Percentiles rank a stretch among this genome's conserved stretches.
phyloP scores from a whole-genome alignment of 176 grass and related monocot genomes.

The Urochloa ruziziensis region DNA sequence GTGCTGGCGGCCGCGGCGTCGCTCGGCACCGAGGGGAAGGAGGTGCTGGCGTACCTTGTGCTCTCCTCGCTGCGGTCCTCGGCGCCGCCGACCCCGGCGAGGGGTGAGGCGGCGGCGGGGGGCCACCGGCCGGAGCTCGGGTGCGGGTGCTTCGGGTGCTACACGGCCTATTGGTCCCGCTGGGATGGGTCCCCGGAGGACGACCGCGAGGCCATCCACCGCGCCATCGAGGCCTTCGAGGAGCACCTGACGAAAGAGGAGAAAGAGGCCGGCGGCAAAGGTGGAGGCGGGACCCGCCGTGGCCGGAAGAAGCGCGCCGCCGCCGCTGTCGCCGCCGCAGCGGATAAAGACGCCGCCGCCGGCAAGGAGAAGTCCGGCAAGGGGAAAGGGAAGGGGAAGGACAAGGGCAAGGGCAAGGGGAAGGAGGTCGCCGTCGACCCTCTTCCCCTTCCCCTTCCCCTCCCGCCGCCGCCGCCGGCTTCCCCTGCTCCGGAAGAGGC shows the following conservation, averaged over 20 bases:
- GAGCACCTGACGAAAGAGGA: conserved; percentile 62
- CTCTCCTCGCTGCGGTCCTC: conserved; percentile 56
- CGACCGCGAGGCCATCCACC: conserved; percentile 57
- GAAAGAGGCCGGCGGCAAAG: background rate
- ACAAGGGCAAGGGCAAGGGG: background rate
- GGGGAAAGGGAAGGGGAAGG: background rate
- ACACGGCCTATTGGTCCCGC: conserved; percentile 76
- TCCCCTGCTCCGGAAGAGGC: background rate
- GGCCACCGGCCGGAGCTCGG: conserved; percentile 50
- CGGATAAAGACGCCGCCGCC: background rate
- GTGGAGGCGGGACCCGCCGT: background rate
- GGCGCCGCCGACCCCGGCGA: conserved; percentile 16
- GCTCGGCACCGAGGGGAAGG: conserved; percentile 55
- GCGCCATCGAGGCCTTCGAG: conserved; percentile 75
- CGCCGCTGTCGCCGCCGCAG: background rate
- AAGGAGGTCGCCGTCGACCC: conserved; percentile 25
- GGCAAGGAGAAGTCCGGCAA: background rate
- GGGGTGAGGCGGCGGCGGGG: background rate
- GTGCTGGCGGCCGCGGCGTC: conserved; percentile 45
- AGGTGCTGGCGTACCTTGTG: conserved; percentile 75
- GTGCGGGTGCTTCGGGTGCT: conserved; percentile 86
- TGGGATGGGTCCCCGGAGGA: conserved; percentile 62
- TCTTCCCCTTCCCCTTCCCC: background rate
- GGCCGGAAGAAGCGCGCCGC: conserved; percentile 38
- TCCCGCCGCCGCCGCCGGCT: background rate